Percentiles rank a stretch among this genome's conserved stretches.
These are phyloP conservation scores for Lepidium sativum DNA, from an alignment of 345 rosid genomes.

Conservation along the genomic window DNA sequence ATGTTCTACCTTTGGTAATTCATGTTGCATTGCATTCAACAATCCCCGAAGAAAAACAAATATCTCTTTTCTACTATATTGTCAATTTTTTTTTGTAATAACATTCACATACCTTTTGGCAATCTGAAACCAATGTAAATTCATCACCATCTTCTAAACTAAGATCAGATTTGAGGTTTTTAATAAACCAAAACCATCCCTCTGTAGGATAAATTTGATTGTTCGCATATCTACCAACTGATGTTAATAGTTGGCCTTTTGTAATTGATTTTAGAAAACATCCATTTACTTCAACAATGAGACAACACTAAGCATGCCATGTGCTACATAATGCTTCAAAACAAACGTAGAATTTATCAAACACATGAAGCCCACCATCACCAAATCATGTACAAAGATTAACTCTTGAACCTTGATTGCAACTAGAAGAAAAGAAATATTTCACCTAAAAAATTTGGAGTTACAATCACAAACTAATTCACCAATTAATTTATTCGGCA, in stretches of 20 bases:
- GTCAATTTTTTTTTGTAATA: neutral
- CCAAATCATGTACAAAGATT: neutral
- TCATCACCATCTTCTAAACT: neutral
- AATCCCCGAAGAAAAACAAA: neutral
- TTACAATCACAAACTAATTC: too few relatives aligned
- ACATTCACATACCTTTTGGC: neutral
- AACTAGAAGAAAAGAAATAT: neutral
- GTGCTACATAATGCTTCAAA: neutral
- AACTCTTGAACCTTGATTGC: neutral
- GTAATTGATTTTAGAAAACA: neutral
- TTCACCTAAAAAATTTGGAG: too few relatives aligned
- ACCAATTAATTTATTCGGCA: too few relatives aligned
- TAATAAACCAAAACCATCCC: neutral
- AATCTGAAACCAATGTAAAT: neutral
- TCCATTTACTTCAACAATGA: neutral
- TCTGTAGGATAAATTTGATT: neutral
- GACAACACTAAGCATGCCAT: neutral
- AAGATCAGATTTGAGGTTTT: neutral
- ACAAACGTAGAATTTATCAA: neutral
- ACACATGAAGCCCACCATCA: neutral
- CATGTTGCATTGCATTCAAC: neutral
- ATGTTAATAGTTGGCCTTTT: neutral
- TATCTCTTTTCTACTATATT: neutral
- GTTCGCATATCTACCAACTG: neutral
- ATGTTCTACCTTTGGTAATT: neutral